These are phyloP conservation scores for Iris macrosiphon DNA, from an alignment of 106 monocot species.

Conservation along the genomic window DNA sequence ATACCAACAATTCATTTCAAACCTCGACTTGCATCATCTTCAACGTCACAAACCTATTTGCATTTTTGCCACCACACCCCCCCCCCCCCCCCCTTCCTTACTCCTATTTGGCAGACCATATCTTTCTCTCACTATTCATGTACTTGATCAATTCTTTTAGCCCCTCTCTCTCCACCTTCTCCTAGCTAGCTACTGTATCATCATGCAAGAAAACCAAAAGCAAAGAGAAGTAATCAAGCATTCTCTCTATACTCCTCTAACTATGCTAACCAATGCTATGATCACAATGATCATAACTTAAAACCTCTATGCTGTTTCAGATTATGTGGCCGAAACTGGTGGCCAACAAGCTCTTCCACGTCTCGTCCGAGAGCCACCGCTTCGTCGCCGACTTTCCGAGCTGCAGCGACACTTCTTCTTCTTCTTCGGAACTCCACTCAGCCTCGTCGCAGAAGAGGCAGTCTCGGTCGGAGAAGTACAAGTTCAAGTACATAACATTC, in stretches of 20 bases:
- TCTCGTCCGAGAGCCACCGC: neutral
- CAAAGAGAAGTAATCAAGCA: constrained; percentile 12
- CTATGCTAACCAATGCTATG: neutral
- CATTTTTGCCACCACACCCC: too few species aligned
- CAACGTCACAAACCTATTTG: constrained; percentile 4
- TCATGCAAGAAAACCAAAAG: constrained; percentile 15
- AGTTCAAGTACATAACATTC: too few species aligned
- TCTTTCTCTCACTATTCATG: neutral
- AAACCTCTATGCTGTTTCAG: neutral
- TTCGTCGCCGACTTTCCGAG: constrained; percentile 18
- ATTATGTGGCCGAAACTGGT: constrained; percentile 33
- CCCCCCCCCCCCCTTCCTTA: neutral
- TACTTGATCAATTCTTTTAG: neutral
- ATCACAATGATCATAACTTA: too few species aligned
- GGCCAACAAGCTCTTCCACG: constrained; percentile 20
- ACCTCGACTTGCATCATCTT: constrained; percentile 1
- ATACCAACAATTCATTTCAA: neutral
- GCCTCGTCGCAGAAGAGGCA: too few species aligned
- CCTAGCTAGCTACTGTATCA: neutral
- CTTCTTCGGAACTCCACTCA: too few species aligned
- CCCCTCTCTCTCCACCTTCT: neutral
- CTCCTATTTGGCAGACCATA: neutral
- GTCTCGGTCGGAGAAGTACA: too few species aligned
- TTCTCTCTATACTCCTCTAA: neutral
- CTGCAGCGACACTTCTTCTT: too few species aligned